Evolutionary conservation across 345 rosid genomes (phyloP), one percentile per base, ranked within the genome.

Genomic region (Carallia brachiata): DNA sequence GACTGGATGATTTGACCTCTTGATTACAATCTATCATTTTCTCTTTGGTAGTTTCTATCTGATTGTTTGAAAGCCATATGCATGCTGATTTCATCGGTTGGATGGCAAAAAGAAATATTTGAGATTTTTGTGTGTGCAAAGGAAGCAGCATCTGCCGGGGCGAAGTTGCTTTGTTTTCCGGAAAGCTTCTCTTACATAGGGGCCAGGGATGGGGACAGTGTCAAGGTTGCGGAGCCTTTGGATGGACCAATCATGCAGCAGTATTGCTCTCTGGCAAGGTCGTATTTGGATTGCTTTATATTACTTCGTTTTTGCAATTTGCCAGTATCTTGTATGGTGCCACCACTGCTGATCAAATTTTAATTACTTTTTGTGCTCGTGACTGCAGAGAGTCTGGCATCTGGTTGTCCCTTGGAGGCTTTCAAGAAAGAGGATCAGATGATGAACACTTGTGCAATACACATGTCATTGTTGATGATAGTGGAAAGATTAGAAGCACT

Each of bases 361-460:
- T 36, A 7, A 40, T 54, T 15, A 52, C 50, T 30, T 62, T 64
- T 62, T 64, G 66, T 47, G 18, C 7, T 52, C 17, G 32, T 69
- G 36, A 65, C 37, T 73, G 72, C 80, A 94, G 97, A 80, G 96
- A 91, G 30, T 83, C 89, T 16, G 78, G 81, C 23, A 84, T 94
- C 53, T 94, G 98, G 98, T 74, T 91, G 79, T 94, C 97, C 19
- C 95, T 94, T 68, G 96, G 96, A 63, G 97, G 97, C 36, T 94
- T 91, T 70, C 97, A 94, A 79, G 96, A 91, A 67, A 90, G 79
- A 81, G 95, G 96, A 67, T 70, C 52, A 58, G 91, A 89, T 69
- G 95, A 88, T 63, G 79, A 82, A 0, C 95, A 80, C 69, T 69
- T 91, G 67, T 73, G 87, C 69, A 94, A 94, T 78, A 88, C 98